A percentile compares a stretch with the other conserved stretches of the same genome.
Evolutionary conservation across 2,329 filamentous ascomycete species (phyloP).

Genomic region (Diaporthe humulicola): DNA sequence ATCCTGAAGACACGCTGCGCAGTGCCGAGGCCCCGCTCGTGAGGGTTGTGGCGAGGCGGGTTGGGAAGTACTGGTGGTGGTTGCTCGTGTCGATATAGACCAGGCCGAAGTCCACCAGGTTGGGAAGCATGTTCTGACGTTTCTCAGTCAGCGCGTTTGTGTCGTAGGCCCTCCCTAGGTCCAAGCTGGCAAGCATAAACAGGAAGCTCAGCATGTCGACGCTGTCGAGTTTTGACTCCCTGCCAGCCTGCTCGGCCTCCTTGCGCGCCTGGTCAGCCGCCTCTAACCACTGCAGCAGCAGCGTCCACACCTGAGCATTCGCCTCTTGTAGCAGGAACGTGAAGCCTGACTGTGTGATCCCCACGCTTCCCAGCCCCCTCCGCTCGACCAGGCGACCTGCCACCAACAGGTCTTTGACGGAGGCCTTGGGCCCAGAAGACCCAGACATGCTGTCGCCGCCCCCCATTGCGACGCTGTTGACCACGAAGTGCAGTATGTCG

Average conservation of each 20-base stretch:
- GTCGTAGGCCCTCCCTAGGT: constrained; percentile 92
- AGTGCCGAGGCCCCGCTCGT: constrained; percentile 81
- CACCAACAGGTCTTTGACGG: constrained; percentile 87
- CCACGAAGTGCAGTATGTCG: constrained; percentile 94
- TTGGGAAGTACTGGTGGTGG: constrained; percentile 83
- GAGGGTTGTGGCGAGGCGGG: constrained; percentile 91
- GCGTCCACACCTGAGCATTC: constrained; percentile 96
- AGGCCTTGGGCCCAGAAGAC: constrained; percentile 73
- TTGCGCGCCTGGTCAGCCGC: constrained; percentile 73
- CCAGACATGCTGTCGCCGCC: constrained; percentile 60
- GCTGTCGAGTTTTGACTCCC: constrained; percentile 79
- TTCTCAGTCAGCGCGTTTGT: constrained; percentile 85
- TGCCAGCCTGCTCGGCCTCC: constrained; percentile 49
- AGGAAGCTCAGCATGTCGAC: constrained; percentile 97
- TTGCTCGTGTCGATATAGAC: constrained; percentile 78
- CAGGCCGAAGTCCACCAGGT: constrained; percentile 92
- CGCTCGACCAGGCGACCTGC: constrained; percentile 84
- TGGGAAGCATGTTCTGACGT: constrained; percentile 89
- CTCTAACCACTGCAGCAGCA: constrained; percentile 93
- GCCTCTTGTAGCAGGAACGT: constrained; percentile 95
- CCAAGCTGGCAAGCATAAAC: constrained; percentile 93
- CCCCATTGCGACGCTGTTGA: constrained; percentile 77
- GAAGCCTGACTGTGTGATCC: constrained; percentile 93
- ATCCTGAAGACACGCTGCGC: constrained; percentile 76
- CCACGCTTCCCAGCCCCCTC: constrained; percentile 60